Percentiles rank a stretch among this genome's conserved stretches.
These are phyloP conservation scores for Ceriops decandra DNA, from an alignment of 345 rosid genomes.

Conservation along the genomic window DNA sequence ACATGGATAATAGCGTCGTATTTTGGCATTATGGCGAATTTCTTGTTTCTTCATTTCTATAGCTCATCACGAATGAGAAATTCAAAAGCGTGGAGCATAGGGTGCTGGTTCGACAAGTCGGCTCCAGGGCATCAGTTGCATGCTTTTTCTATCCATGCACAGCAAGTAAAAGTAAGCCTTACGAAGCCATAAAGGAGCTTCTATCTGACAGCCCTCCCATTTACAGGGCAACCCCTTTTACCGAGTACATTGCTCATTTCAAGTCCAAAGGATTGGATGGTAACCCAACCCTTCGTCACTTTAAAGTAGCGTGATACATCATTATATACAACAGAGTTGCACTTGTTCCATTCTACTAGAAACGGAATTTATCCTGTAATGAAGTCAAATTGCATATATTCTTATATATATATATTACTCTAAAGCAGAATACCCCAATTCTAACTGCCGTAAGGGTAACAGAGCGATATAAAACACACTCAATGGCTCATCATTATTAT, in stretches of 20 bases:
- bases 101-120: constrained; percentile 20
- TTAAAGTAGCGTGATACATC: constrained; percentile 16
- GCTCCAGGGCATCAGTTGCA: constrained; percentile 32
- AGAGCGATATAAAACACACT: neutral
- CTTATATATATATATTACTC: too few species aligned
- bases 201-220: constrained; percentile 29
- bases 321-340: too few species aligned
- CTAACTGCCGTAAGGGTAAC: too few species aligned
- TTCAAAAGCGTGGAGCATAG: constrained; percentile 42
- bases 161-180: constrained; percentile 23
- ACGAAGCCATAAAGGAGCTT: constrained; percentile 41
- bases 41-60: neutral
- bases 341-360: neutral
- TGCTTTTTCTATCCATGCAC: constrained; percentile 41
- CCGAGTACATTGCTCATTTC: constrained; percentile 34
- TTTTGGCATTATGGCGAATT: too few species aligned
- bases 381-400: too few species aligned
- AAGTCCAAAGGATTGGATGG: constrained; percentile 43
- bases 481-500: constrained; percentile 10
- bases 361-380: too few species aligned
- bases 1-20: too few species aligned
- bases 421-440: too few species aligned
- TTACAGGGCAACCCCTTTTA: constrained; percentile 32
- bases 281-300: constrained; percentile 35
- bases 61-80: constrained; percentile 34